These are phyloP conservation scores for Castanea sativa DNA, from an alignment of 306 rosid genomes.

Conservation along the genomic window DNA sequence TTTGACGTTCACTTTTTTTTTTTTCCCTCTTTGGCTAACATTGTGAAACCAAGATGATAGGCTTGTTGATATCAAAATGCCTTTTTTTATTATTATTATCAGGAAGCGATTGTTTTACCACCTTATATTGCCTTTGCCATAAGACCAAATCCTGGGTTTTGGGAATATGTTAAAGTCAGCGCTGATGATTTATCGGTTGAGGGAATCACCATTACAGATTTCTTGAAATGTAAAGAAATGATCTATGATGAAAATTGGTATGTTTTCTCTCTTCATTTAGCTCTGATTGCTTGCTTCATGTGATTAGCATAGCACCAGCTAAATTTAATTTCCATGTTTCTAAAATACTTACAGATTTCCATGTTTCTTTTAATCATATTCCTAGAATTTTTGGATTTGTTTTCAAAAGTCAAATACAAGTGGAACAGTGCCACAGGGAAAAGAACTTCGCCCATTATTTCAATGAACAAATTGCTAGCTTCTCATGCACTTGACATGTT, in stretches of 20 bases:
- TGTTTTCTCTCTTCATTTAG: background rate
- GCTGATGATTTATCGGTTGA: slow-evolving; percentile 67
- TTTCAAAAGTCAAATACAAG: background rate
- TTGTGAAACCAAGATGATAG: background rate
- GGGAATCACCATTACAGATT: slow-evolving; percentile 53
- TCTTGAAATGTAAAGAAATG: slow-evolving; percentile 64
- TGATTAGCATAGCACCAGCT: background rate
- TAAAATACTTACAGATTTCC: background rate
- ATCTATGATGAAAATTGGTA: slow-evolving; percentile 66
- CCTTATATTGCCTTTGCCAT: slow-evolving; percentile 78
- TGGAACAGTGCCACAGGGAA: background rate
- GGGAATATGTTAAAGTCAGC: slow-evolving; percentile 72
- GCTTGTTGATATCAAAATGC: too few species aligned
- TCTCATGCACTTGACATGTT: background rate
- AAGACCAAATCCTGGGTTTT: slow-evolving; percentile 79
- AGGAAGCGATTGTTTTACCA: slow-evolving; percentile 87
- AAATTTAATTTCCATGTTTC: background rate
- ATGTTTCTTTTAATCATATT: background rate
- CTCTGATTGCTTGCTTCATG: background rate
- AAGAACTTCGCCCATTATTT: background rate
- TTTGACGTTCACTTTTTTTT: background rate
- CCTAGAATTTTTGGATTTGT: background rate
- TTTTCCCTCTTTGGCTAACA: background rate
- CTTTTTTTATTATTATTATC: background rate
- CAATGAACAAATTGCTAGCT: background rate